Percentiles rank a stretch among this genome's conserved stretches.
Evolutionary conservation across 805 yeast genomes (phyloP).

Genomic region (Zygosaccharomyces kombuchaensis): DNA sequence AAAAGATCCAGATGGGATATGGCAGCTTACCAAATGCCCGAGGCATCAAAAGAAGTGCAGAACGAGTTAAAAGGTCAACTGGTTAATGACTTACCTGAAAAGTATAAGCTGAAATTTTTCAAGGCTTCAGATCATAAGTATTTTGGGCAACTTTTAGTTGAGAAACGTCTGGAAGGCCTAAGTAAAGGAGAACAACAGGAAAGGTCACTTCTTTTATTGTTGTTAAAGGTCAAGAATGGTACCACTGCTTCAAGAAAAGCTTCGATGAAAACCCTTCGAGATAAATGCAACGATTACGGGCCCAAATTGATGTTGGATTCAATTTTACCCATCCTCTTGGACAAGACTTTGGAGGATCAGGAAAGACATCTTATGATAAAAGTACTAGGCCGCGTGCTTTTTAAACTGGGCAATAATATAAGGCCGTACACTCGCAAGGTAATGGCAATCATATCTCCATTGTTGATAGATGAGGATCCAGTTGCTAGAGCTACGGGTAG

Average conservation of each 20-base stretch:
- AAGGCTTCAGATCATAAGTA: conserved; percentile 67
- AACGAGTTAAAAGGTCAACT: conserved; percentile 36
- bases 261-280: conserved; percentile 63
- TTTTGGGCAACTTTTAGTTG: conserved; percentile 56
- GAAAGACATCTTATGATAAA: conserved; percentile 82
- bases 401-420: conserved; percentile 57
- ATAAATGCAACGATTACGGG: conserved; percentile 60
- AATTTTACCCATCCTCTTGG: conserved; percentile 72
- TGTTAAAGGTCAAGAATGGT: conserved; percentile 77
- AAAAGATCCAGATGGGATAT: conserved; percentile 36
- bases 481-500: conserved; percentile 73
- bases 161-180: conserved; percentile 33
- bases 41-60: conserved; percentile 35
- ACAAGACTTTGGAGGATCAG: conserved; percentile 66
- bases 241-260: conserved; percentile 60
- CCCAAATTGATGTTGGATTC: conserved; percentile 64
- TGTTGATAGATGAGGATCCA: conserved; percentile 73
- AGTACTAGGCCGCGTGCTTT: conserved; percentile 63
- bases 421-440: conserved; percentile 73
- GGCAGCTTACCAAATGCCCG: conserved; percentile 50
- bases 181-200: conserved; percentile 55
- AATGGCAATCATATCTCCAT: conserved; percentile 69
- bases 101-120: conserved; percentile 61
- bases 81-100: conserved; percentile 58
- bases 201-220: conserved; percentile 53